Percentiles rank a stretch among this genome's conserved stretches.
Evolutionary conservation across 2,329 filamentous ascomycete species (phyloP).

Genomic region (Cordyceps militaris): DNA sequence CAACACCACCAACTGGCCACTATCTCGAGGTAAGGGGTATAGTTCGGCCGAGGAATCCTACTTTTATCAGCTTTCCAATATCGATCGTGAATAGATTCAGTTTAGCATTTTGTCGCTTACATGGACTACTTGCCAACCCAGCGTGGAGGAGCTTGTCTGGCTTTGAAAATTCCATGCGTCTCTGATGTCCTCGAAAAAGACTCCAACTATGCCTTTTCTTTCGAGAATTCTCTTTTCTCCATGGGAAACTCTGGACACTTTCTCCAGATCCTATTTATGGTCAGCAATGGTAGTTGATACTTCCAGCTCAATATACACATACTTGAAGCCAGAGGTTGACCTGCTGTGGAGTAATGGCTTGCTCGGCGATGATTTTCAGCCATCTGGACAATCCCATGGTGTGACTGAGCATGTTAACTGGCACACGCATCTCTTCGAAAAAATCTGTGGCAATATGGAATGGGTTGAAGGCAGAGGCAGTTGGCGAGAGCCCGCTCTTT

Average conservation of each 20-base stretch:
- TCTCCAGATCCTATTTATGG: constrained; percentile 31
- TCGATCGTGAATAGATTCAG: too few relatives aligned
- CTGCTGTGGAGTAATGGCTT: constrained; percentile 27
- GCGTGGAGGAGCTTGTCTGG: constrained; percentile 35
- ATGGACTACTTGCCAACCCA: constrained; percentile 36
- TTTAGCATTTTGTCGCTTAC: too few relatives aligned
- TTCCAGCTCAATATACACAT: constrained; percentile 18
- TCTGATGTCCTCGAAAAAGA: constrained; percentile 54
- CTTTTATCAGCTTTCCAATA: not conserved
- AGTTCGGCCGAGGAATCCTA: constrained; percentile 12
- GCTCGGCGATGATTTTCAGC: constrained; percentile 33
- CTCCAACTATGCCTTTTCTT: constrained; percentile 37
- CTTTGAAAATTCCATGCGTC: constrained; percentile 47
- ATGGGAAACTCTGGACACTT: constrained; percentile 26
- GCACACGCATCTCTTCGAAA: constrained; percentile 19
- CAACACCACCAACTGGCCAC: constrained; percentile 25
- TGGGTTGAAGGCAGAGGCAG: constrained; percentile 55
- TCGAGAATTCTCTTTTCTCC: constrained; percentile 32
- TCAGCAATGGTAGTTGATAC: not conserved
- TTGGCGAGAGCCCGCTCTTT: constrained; percentile 51
- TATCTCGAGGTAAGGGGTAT: constrained; percentile 12
- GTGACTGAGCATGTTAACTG: constrained; percentile 36
- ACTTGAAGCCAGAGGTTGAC: constrained; percentile 41
- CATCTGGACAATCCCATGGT: constrained; percentile 40
- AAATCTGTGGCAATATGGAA: constrained; percentile 16